Evolutionary conservation across 805 yeast species (phyloP), one percentile per base, ranked within the genome.

Genomic region (Hanseniaspora pseudoguilliermondii): DNA sequence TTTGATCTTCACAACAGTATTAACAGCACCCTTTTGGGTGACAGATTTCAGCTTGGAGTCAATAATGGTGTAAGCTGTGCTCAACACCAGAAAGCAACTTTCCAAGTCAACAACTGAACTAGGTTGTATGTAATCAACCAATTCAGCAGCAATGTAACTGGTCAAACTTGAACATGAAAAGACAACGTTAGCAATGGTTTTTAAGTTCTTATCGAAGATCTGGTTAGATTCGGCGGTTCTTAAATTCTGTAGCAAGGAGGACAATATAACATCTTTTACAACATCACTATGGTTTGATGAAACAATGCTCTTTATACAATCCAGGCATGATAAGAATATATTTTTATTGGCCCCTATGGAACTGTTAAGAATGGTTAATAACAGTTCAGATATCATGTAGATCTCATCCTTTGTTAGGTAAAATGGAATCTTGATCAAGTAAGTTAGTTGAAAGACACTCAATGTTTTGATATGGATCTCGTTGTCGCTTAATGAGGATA

Each of bases 381-480:
- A 70, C 61, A 82, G 80, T 60, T 80, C 86, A 36, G 83, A 78
- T 7, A 86, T 71, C 53, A 86, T 68, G 32, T 80, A 76, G 29
- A 79, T 66, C 60, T 88, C 95, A 53, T 78, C 77, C 3, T 62
- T 59, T 16, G 67, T 66, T 49, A 88, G 68, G 60, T 79, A 82
- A 1, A 69, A 70, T 2, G 69, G 66, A 60, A 85, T 69, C 34
- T 73, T 69, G 9, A 82, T 71, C 44, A 87, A 63, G 51, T 79
- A 78, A 0, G 81, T 74, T 51, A 88, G 73, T 47, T 84, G 86
- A 54, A 79, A 79, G 32, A 85, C 71, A 1, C 93, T 78, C 42
- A 83, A 70, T 29, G 84, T 75, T 62, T 88, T 75, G 57, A 88
- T 72, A 1, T 89, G 79, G 11, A 81, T 82, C 62, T 86, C 96